Conservation (phyloP, 1,284 basidiomycete genomes). For the Agaricales sp. region DNA sequence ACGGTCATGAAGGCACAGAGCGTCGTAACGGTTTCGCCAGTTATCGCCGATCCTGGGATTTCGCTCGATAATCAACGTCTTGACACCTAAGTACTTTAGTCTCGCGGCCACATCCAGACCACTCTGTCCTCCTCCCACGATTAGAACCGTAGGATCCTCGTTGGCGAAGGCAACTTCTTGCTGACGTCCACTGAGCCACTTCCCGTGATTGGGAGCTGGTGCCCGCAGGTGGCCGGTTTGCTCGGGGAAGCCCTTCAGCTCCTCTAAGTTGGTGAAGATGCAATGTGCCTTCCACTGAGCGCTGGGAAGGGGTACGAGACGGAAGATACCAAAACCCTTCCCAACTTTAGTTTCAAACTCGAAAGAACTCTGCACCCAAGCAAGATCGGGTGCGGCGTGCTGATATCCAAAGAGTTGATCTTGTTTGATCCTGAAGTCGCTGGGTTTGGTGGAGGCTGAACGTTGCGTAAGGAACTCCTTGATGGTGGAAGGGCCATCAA, state of each 20-base stretch:
- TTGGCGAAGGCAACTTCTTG: constrained; percentile 18
- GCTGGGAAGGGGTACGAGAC: constrained; percentile 38
- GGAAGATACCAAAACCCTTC: constrained; percentile 35
- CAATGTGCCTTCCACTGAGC: constrained; percentile 45
- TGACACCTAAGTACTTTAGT: constrained; percentile 45
- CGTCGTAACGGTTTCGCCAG: constrained; percentile 52
- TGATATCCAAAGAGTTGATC: constrained; percentile 21
- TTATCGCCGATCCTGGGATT: constrained; percentile 46
- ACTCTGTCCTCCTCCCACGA: constrained; percentile 24
- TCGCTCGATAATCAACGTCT: constrained; percentile 47
- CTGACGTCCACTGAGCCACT: constrained; percentile 11
- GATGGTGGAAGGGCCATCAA: constrained; percentile 33
- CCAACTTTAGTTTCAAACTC: constrained; percentile 42
- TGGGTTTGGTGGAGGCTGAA: constrained; percentile 25
- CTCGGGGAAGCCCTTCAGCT: constrained; percentile 32
- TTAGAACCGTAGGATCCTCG: constrained; percentile 13
- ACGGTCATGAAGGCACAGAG: constrained; percentile 54
- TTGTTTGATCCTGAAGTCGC: constrained; percentile 28
- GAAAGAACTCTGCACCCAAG: constrained; percentile 45
- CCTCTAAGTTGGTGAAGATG: constrained; percentile 41
- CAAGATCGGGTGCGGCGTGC: constrained; percentile 30
- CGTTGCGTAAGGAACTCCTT: constrained; percentile 31
- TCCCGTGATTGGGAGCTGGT: constrained; percentile 11
- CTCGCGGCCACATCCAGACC: constrained; percentile 54
- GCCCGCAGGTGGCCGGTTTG: constrained; percentile 18